Base-by-base conservation (phyloP, 805 yeast species). In the Nakazawaea ernobii region DNA sequence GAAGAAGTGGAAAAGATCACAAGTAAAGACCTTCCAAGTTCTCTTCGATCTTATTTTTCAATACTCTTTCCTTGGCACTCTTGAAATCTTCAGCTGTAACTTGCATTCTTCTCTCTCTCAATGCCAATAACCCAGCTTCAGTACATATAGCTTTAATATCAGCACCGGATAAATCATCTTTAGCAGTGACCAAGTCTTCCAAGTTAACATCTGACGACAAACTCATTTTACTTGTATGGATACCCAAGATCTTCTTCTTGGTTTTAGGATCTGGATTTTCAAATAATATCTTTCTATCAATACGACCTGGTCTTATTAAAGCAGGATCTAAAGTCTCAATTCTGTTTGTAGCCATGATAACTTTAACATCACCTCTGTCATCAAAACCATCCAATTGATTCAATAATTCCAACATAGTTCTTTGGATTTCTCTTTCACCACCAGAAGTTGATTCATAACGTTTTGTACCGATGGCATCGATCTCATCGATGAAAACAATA, bases 391-490 rank as follows among this genome's bases (percentile, higher is more conserved):
- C 98, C 59, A 92, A 77, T 68, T 92, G 98, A 66, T 92, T 92
- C 60, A 92, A 77, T 59, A 92, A 72, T 69, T 91, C 98, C 77
- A 91, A 75, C 98, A 91, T 92, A 33, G 98, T 92, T 73, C 98
- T 83, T 71, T 92, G 98, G 54, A 92, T 88, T 69, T 92, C 98
- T 57, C 96, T 80, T 69, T 92, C 98, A 62, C 98, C 98, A 39
- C 98, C 97, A 17, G 95, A 84, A 6, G 84, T 73, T 2, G 85
- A 84, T 51, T 92, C 97, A 66, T 92, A 91, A 67, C 99, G 83
- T 66, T 92, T 92, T n/a, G 96, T 86, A 68, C 99, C 99, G 63
- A 94, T 94, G 39, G 99, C 98, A 69, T 94, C 99, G 61, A 94
- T 92, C 71, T 94, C 99, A 70, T 94, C 99, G 55, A 94, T 94